Percentiles rank a stretch among this genome's conserved stretches.
Evolutionary conservation across 306 rosid genomes (phyloP).

Genomic region (Castanea mollissima): DNA sequence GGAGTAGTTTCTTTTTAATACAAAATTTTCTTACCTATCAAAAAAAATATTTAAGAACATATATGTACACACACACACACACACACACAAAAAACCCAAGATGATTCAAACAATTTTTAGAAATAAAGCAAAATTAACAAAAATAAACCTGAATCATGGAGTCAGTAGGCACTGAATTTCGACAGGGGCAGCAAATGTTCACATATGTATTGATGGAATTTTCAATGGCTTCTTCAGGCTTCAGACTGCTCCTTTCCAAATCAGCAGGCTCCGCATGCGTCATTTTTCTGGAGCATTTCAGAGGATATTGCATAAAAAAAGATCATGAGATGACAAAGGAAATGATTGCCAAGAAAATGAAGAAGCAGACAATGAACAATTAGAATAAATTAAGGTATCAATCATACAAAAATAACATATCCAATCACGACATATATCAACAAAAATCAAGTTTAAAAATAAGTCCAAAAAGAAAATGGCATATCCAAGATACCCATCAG

Average conservation of each 20-base stretch:
- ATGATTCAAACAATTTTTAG: neutral
- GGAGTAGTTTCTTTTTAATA: too few species aligned
- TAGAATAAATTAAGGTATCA: neutral
- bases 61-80: neutral
- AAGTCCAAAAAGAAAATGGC: neutral
- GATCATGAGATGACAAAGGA: neutral
- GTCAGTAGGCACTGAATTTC: neutral
- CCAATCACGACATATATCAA: neutral
- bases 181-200: conserved; percentile 6
- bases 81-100: neutral
- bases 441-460: neutral
- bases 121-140: neutral
- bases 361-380: neutral
- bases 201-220: neutral
- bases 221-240: neutral
- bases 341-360: neutral
- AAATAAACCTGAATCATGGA: neutral
- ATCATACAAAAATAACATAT: neutral
- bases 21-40: too few species aligned
- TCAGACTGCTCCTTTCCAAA: neutral
- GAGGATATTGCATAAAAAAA: neutral
- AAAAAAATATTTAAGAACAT: neutral
- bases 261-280: neutral
- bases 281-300: conserved; percentile 1
- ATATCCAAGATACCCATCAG: neutral